Evolutionary conservation across 2,329 filamentous ascomycete genomes (phyloP), one percentile per base, ranked within the genome.

Genomic region (Drechmeria coniospora): DNA sequence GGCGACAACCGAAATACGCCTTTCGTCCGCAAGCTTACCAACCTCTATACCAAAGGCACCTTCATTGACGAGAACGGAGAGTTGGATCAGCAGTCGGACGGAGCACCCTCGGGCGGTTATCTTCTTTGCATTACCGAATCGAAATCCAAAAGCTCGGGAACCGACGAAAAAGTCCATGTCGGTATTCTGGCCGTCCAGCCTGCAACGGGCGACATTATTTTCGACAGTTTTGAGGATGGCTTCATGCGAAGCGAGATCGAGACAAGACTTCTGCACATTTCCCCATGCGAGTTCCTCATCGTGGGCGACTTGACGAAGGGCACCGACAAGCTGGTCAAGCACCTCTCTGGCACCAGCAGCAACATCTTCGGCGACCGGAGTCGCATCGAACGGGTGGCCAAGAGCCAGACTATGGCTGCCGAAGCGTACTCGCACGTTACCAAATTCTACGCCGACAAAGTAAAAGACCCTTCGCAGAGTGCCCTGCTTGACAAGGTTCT

Each of bases 201-300:
- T 7, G 80, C 83, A 1, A 98, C 90, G 0, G 90, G 90, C 31
- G 87, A 95, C 49, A 83, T 98, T 41, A 79, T 95, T 31, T 92
- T 94, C 43, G 90, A 98, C 45, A 75, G 78, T 33, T 98, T 98
- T 42, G 83, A 95, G 41, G 90, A 98, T 45, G 84, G 87, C 2
- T 95, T 95, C 55, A 93, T 98, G 87, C 68, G 90, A 26, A 84
- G 78, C 43, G 90, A 98, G 49, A 79, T 98, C 19, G 90, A 98
- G 56, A 98, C 90, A 0, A 65, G 90, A n/a, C 59, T 98, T 15
- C 60, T 98, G 17, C 90, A 98, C 49, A 92, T 98, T 38, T 83
- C 87, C 0, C 90, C 90, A 0, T 93, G 86, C 53, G 90, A 98
- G 50, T 83, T 98, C 35, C 63, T 98, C 18, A 79, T 98, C 24